Percentiles rank a stretch among this genome's conserved stretches.
Conservation (phyloP, 1,284 basidiomycete species). For the Spongiforma sp. region DNA sequence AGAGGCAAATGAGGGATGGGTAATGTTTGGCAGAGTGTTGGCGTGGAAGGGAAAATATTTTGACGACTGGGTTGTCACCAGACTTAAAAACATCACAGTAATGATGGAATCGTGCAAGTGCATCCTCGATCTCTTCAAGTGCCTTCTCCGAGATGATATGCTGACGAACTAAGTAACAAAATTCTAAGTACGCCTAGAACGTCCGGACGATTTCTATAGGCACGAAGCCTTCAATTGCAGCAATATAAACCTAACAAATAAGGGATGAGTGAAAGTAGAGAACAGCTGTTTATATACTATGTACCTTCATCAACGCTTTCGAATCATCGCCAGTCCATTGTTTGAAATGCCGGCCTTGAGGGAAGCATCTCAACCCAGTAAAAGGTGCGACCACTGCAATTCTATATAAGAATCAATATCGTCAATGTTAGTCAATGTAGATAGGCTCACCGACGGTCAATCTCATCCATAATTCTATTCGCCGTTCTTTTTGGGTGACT, state of each 20-base stretch:
- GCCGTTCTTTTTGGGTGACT: neutral
- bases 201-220: neutral
- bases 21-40: neutral
- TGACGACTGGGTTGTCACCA: neutral
- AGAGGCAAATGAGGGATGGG: neutral
- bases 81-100: neutral
- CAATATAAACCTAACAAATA: neutral
- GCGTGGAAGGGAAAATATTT: neutral
- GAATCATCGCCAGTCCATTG: neutral
- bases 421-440: no score
- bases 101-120: neutral
- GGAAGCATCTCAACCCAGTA: neutral
- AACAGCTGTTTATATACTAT: neutral
- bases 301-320: neutral
- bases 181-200: neutral
- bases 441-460: neutral
- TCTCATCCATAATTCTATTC: neutral
- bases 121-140: neutral
- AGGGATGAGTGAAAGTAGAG: neutral
- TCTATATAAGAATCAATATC: no score
- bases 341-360: neutral
- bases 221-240: neutral
- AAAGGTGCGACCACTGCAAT: neutral
- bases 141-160: neutral
- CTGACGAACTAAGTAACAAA: neutral